Percentiles rank a stretch among this genome's conserved stretches.
Evolutionary conservation across 495 filamentous ascomycete genomes (phyloP).

Genomic region (Neurospora africana): DNA sequence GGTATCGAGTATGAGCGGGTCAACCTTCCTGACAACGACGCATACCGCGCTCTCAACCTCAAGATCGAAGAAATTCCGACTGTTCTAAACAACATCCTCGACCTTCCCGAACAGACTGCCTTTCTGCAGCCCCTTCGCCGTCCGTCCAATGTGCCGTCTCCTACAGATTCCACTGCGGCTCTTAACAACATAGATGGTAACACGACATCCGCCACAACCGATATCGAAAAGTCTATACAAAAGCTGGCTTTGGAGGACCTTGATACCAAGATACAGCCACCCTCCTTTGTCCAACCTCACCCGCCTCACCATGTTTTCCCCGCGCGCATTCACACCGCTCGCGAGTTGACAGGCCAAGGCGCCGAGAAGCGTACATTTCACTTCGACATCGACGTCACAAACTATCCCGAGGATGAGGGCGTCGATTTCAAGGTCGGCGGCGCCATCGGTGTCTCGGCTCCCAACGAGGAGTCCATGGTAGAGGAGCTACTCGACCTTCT

Average conservation of each 20-base stretch:
- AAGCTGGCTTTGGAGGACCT: constrained; percentile 28
- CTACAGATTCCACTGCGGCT: constrained; percentile 27
- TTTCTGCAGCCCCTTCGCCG: constrained; percentile 45
- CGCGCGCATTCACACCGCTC: constrained; percentile 67
- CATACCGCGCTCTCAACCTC: constrained; percentile 66
- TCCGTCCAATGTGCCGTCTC: constrained; percentile 24
- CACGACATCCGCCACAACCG: not conserved
- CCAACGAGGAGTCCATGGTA: constrained; percentile 68
- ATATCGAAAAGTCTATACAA: constrained; percentile 17
- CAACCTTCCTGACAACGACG: constrained; percentile 73
- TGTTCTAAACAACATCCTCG: constrained; percentile 55
- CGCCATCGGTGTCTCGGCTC: constrained; percentile 84
- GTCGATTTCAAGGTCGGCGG: constrained; percentile 95
- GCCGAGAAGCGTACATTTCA: constrained; percentile 95
- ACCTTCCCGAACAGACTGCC: constrained; percentile 63
- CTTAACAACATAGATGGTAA: constrained; percentile 14
- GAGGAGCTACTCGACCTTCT: constrained; percentile 76
- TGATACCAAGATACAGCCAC: constrained; percentile 54
- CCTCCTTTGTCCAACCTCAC: constrained; percentile 88
- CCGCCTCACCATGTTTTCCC: constrained; percentile 84
- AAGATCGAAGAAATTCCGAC: constrained; percentile 65
- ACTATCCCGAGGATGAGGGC: constrained; percentile 78
- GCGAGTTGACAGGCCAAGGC: constrained; percentile 81
- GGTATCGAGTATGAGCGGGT: constrained; percentile 44
- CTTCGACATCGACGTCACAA: constrained; percentile 91